A percentile compares a stretch with the other conserved stretches of the same genome.
These are phyloP conservation scores for Phoenix roebelenii DNA, from an alignment of 176 grass and related monocot species.

Conservation along the genomic window DNA sequence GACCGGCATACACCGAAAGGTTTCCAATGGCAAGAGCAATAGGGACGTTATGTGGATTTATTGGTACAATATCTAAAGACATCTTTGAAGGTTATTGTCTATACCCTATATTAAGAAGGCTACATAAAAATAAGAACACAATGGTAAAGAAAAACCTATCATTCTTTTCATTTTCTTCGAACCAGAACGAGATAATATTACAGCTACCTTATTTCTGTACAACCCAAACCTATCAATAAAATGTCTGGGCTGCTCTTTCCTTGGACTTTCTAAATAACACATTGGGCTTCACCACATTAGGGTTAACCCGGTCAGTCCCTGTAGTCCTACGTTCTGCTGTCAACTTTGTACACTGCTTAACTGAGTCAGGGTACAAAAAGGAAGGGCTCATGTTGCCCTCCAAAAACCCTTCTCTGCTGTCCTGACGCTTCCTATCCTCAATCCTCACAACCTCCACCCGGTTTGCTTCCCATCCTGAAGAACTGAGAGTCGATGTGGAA, in stretches of 20 bases:
- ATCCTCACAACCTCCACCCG: constrained; percentile 1
- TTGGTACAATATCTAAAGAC: too few species aligned
- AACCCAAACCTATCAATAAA: constrained; percentile 54
- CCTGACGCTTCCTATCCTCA: constrained; percentile 4
- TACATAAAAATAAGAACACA: background rate
- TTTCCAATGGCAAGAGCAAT: too few species aligned
- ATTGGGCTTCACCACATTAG: constrained; percentile 27
- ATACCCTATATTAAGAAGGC: background rate
- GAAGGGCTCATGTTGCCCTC: constrained; percentile 7
- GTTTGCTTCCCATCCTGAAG: constrained; percentile 25
- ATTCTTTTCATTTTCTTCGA: background rate
- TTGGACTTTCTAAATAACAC: constrained; percentile 26
- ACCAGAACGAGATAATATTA: constrained; percentile 8
- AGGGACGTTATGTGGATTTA: too few species aligned
- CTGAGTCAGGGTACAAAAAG: constrained; percentile 35
- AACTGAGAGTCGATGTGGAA: constrained; percentile 20
- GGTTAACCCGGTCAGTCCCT: constrained; percentile 34
- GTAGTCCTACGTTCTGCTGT: constrained; percentile 25
- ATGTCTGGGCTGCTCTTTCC: constrained; percentile 34
- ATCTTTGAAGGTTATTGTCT: too few species aligned
- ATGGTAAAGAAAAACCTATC: too few species aligned
- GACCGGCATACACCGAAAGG: too few species aligned
- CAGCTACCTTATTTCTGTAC: constrained; percentile 37
- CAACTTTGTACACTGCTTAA: constrained; percentile 32
- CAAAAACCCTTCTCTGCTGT: constrained; percentile 3